Evolutionary conservation across 1,284 basidiomycete genomes (phyloP).

Genomic region (Puccinia novopanici): DNA sequence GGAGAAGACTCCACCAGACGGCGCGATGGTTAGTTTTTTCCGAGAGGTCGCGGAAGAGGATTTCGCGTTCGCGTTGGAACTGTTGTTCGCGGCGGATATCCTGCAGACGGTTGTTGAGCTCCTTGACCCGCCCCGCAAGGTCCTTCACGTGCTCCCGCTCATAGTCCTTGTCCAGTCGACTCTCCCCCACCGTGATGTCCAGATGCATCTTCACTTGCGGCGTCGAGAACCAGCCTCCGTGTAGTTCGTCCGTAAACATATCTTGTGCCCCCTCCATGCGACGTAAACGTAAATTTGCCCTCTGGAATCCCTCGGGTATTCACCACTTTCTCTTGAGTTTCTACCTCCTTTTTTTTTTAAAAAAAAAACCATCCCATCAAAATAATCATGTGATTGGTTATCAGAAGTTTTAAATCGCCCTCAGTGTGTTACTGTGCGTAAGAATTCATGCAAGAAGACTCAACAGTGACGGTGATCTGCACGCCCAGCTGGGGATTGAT

Average conservation of each 20-base stretch:
- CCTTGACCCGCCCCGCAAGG: conserved; percentile 79
- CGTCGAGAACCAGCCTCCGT: conserved; percentile 77
- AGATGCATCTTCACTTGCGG: conserved; percentile 92
- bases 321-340: conserved; percentile 60
- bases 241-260: conserved; percentile 88
- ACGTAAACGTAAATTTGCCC: conserved; percentile 94
- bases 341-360: conserved; percentile 19
- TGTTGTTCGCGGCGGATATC: conserved; percentile 94
- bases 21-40: conserved; percentile 85
- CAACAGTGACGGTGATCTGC: conserved; percentile 81
- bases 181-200: conserved; percentile 84
- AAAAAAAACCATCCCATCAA: too few relatives aligned
- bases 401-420: not conserved
- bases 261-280: conserved; percentile 93
- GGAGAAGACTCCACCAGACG: conserved; percentile 86
- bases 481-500: conserved; percentile 80
- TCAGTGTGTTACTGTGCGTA: not conserved
- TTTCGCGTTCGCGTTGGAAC: conserved; percentile 89
- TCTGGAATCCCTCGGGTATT: conserved; percentile 84
- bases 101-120: conserved; percentile 87
- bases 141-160: conserved; percentile 81
- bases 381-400: too few relatives aligned
- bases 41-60: conserved; percentile 83
- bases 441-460: conserved; percentile 56
- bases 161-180: conserved; percentile 69